Evolutionary conservation across 257 asterid species (phyloP).

Genomic region (Rhazya stricta): DNA sequence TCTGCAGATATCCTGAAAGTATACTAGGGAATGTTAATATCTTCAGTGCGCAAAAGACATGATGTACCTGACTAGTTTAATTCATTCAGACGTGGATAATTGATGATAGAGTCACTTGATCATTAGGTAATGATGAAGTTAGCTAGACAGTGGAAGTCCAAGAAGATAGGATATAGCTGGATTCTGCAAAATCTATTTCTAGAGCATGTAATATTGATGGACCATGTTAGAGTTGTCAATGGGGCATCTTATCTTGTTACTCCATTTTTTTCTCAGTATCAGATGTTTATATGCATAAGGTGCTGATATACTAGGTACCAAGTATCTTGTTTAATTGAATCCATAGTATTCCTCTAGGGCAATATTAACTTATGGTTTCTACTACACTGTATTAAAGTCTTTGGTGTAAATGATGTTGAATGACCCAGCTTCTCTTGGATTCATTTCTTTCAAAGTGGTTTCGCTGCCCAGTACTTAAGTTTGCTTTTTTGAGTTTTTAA

Average conservation of each 20-base stretch:
- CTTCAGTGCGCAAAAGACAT: neutral
- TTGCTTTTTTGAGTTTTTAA: constrained; percentile 7
- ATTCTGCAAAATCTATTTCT: neutral
- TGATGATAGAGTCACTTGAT: neutral
- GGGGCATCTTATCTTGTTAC: neutral
- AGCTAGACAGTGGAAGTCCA: neutral
- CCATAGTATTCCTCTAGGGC: neutral
- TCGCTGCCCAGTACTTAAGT: neutral
- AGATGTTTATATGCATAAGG: neutral
- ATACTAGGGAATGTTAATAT: neutral
- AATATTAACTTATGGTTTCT: neutral
- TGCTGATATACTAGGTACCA: neutral
- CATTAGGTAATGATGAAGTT: neutral
- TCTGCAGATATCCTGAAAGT: neutral
- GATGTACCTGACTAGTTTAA: neutral
- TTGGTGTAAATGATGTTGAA: neutral
- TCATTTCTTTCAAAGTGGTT: neutral
- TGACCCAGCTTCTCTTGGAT: neutral
- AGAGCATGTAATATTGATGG: neutral
- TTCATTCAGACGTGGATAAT: neutral
- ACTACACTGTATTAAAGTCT: neutral
- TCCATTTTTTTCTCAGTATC: neutral
- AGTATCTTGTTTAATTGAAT: neutral
- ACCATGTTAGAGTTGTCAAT: neutral
- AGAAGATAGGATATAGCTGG: neutral